Evolutionary conservation across 805 yeast species (phyloP), one percentile per base, ranked within the genome.

Genomic region (Priceomyces fermenticarens): DNA sequence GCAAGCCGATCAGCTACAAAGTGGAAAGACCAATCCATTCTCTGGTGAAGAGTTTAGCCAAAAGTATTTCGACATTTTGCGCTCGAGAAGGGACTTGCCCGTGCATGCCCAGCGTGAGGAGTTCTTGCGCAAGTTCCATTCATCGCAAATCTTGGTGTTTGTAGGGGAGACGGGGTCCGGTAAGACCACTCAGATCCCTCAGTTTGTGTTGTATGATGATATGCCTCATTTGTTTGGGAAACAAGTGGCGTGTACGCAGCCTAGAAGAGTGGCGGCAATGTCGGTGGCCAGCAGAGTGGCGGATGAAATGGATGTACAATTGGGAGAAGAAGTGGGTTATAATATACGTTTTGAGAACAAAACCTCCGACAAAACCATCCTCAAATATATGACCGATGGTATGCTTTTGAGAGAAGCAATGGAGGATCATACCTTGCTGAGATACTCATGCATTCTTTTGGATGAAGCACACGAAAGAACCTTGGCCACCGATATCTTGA

Each of bases 141-240:
- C 76, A 14, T 81, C 91, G 30, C 99, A 91, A 66, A 86, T 91
- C 59, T 85, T 93, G 95, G 98, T 91, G 29, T 88, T 93, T 64
- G 98, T 93, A 39, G 99, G 99, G 72, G 99, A 91, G 62, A 91
- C 99, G 4, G 99, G 99, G 70, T 88, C 97, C 25, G 99, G 99
- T 78, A 91, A 91, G 65, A 91, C 98, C 17, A 91, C 99, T 0
- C 99, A 91, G 69, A 90, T 91, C 48, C 98, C 99, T 3, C 99
- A 91, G 66, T 93, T 90, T 65, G 97, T 91, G 15, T 69, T 83
- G 37, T 88, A 79, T 55, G 97, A 93, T 60, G 98, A 90, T 53
- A 77, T 91, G 77, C 96, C 97, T 12, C 96, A 88, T 55, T 70
- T 88, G 50, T 67, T 69, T 39, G 90, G 91, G 4, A 81, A 81